Percentiles rank a stretch among this genome's conserved stretches.
phyloP scores from a whole-genome alignment of 1,139 yeast species.

The Kodamaea plutei region DNA sequence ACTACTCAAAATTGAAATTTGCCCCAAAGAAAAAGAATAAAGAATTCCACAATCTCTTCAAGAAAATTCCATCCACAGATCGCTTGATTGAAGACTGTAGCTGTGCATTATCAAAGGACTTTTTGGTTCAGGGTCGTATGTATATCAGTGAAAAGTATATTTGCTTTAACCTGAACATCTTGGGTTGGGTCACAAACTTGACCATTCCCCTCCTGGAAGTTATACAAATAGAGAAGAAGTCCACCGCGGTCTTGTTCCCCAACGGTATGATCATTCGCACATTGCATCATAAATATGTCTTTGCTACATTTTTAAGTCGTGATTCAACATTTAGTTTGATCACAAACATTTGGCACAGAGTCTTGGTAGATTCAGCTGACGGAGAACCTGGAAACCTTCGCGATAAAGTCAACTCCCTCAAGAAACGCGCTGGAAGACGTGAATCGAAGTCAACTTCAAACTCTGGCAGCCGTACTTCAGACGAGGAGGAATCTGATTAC shows the following conservation, averaged over 20 bases:
- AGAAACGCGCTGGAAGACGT: conserved; percentile 2
- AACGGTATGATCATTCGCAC: conserved; percentile 72
- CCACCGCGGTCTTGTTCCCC: conserved; percentile 71
- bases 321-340: conserved; percentile 62
- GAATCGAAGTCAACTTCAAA: no score
- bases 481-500: conserved; percentile 11
- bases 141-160: conserved; percentile 57
- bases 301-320: conserved; percentile 69
- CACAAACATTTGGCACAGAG: conserved; percentile 57
- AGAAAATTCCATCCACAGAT: conserved; percentile 51
- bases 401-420: conserved; percentile 5
- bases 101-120: conserved; percentile 71
- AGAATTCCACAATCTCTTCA: conserved; percentile 62
- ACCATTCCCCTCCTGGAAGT: conserved; percentile 67
- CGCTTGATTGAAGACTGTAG: conserved; percentile 59
- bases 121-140: conserved; percentile 67
- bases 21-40: conserved; percentile 48
- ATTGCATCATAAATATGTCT: conserved; percentile 63
- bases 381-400: conserved; percentile 13
- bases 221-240: conserved; percentile 65
- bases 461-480: conserved; percentile 4
- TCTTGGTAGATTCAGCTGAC: conserved; percentile 26
- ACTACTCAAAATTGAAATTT: conserved; percentile 22
- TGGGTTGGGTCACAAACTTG: conserved; percentile 70
- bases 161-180: conserved; percentile 67